Percentiles rank a stretch among this genome's conserved stretches.
phyloP scores from a whole-genome alignment of 2,329 filamentous ascomycete genomes.

The Cladophialophora chaetospira region DNA sequence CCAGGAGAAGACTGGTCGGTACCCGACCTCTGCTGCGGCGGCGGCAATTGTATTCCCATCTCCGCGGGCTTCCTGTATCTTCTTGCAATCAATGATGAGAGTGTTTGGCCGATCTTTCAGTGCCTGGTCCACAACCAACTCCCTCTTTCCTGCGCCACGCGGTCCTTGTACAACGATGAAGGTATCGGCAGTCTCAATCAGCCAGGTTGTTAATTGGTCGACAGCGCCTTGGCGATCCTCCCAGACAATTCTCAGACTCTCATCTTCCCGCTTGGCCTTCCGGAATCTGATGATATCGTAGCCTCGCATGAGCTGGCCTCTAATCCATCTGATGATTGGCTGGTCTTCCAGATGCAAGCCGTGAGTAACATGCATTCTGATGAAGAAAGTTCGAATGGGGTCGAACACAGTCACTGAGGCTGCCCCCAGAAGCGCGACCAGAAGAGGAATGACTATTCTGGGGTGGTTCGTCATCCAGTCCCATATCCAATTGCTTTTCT shows the following conservation, averaged over 20 bases:
- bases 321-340: conserved; percentile 74
- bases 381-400: conserved; percentile 89
- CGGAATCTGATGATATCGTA: conserved; percentile 48
- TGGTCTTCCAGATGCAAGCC: conserved; percentile 64
- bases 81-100: conserved; percentile 87
- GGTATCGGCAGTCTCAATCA: conserved; percentile 84
- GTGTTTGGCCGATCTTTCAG: conserved; percentile 72
- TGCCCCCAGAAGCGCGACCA: conserved; percentile 79
- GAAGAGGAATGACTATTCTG: conserved; percentile 77
- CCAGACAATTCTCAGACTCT: conserved; percentile 79
- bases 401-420: conserved; percentile 89
- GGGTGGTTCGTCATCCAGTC: conserved; percentile 88
- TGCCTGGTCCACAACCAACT: conserved; percentile 82
- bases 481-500: conserved; percentile 76
- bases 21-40: conserved; percentile 81
- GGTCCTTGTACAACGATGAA: conserved; percentile 94
- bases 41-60: conserved; percentile 82
- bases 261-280: conserved; percentile 59
- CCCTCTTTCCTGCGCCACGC: conserved; percentile 84
- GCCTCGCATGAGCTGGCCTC: conserved; percentile 58
- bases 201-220: conserved; percentile 77
- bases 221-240: conserved; percentile 82
- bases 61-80: conserved; percentile 85
- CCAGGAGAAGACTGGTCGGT: conserved; percentile 92
- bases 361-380: conserved; percentile 81